A percentile compares a stretch with the other conserved stretches of the same genome.
Conservation (phyloP, 805 yeast species). For the Kodamaea restingae region DNA sequence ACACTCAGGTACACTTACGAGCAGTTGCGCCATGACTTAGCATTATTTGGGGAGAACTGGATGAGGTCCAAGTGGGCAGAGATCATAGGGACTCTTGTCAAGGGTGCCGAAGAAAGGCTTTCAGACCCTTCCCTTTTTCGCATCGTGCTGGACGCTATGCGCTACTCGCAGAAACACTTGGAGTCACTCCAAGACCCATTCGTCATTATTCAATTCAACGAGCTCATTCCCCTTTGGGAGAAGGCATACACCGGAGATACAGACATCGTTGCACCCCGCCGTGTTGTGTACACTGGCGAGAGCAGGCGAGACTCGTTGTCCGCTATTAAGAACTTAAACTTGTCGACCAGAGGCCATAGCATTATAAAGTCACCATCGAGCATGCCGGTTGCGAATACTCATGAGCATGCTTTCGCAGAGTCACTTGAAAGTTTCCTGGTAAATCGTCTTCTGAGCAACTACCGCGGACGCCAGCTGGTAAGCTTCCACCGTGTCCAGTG, state of each 20-base stretch:
- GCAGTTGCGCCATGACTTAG: conserved; percentile 38
- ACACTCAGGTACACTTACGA: conserved; percentile 31
- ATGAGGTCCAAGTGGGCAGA: conserved; percentile 56
- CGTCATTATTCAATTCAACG: conserved; percentile 20
- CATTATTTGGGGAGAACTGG: conserved; percentile 40
- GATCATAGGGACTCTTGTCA: conserved; percentile 45
- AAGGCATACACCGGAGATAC: background rate
- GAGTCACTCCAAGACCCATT: conserved; percentile 21
- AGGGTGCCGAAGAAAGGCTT: conserved; percentile 23
- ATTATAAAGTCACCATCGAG: too few species aligned
- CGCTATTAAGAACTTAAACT: background rate
- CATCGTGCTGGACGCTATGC: conserved; percentile 8
- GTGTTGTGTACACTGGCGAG: background rate
- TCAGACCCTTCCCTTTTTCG: background rate
- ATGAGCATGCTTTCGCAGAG: too few species aligned
- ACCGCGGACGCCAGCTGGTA: conserved; percentile 12
- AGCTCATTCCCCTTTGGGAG: conserved; percentile 27
- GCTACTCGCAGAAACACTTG: conserved; percentile 11
- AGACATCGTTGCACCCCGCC: background rate
- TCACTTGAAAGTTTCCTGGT: background rate
- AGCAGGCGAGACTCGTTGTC: background rate
- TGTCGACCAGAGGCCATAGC: too few species aligned
- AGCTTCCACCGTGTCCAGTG: conserved; percentile 6
- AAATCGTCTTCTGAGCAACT: background rate
- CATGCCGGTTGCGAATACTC: too few species aligned